Base-by-base conservation (phyloP, 805 yeast genomes). In the Yamadazyma sp. region DNA sequence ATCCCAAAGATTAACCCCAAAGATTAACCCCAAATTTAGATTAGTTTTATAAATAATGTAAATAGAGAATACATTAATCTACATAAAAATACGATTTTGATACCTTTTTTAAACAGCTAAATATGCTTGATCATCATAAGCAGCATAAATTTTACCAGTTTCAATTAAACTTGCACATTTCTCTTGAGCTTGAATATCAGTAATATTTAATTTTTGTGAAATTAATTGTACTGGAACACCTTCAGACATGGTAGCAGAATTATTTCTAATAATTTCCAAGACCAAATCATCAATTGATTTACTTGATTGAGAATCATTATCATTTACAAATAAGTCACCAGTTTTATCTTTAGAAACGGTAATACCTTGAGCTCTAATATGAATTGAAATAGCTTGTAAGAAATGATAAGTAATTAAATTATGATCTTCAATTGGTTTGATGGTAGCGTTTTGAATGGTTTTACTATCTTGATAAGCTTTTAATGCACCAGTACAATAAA, bases 221-320 rank as follows among this genome's bases (percentile, higher is more conserved):
- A 84, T 74, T 42, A 76, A 66, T 37, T 71, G 74, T 9, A 77
- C 63, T 15, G 86, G 87, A n/a, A 83, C 87, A 47, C 91, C 91
- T 53, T 83, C 88, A 30, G 70, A 75, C 84, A 79, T 82, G 33
- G 70, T 62, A 42, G 69, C 63, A 36, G 81, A 58, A 52, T 73
- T 63, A 40, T 73, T 69, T 48, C 67, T 58, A 40, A 79, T 63
- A 33, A 75, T 69, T 14, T 69, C 65, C 40, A 68, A 58, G 35
- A 80, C 68, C 47, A 56, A 63, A 31, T 76, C 80, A n/a, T 63
- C 25, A 8, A 31, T 7, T 2, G 33, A 27, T 24, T 29, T 28
- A 5, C 20, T 9, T 10, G 26, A 4, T 17, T 20, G 25, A 46
- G 37, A 57, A 62, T 29, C 44, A 27, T 44, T 44, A 22, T 40